Base-by-base conservation (phyloP, 495 filamentous ascomycete genomes). In the Ascobolus immersus region DNA sequence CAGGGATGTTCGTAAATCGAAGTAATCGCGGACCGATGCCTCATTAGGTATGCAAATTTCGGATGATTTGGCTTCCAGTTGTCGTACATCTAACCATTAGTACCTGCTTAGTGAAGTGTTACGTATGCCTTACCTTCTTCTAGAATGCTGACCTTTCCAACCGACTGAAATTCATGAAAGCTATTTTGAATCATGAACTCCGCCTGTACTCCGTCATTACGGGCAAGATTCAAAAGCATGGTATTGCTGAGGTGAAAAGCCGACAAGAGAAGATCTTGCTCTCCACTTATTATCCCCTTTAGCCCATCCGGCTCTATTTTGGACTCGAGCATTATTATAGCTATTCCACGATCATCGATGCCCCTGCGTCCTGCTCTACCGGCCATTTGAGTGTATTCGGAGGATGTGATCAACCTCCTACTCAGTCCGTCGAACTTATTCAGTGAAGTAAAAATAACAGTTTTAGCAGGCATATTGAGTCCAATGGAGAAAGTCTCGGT, bases 241-340 rank as follows among this genome's bases (percentile, higher is more conserved):
- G 94, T 96, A 59, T 96, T 94, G n/a, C 86, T 81, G 8, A 96
- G 62, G 49, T 94, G 76, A 57, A 96, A 96, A 10, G 86, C 86
- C 2, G 86, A 94, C 53, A 94, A 94, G 25, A 96, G 67, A 27
- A 78, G 73, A 50, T 96, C 86, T 49, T 96, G 86, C 47, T 92
- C 73, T 47, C 86, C 86, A 33, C 84, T 76, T 18, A 96, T 86
- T 38, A 96, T 92, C n/a, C n/a, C n/a, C n/a, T n/a, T 86, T 17
- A n/a, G n/a, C n/a, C n/a, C n/a, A n/a, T n/a, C n/a, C n/a, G 86
- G 89, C 40, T 94, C 89, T 65, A 96, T 89, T 55, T 81, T 76
- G 47, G 82, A 77, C 39, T 89, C 76, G 33, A 96, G 69, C 86
- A 96, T 96, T 76, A 96, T 90, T 48, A 96, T 96, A 44, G 94